A percentile compares a stretch with the other conserved stretches of the same genome.
phyloP scores from a whole-genome alignment of 176 grass and related monocot species.

The Eleusine indica region DNA sequence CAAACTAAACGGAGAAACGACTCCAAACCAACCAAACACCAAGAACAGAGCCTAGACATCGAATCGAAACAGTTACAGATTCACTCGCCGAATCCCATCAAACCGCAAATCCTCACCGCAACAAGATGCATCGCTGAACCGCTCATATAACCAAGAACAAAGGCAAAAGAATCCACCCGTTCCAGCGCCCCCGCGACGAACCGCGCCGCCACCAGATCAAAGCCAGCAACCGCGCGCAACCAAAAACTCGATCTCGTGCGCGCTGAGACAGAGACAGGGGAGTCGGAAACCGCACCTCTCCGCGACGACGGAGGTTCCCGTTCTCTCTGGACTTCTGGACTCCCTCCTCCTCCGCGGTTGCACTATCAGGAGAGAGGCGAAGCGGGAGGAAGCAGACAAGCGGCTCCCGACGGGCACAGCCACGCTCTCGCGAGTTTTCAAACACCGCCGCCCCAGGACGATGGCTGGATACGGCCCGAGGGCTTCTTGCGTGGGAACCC shows the following conservation, averaged over 20 bases:
- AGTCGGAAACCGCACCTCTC: background rate
- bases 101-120: background rate
- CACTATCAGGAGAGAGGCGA: constrained; percentile 3
- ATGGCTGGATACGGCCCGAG: background rate
- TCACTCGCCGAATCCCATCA: background rate
- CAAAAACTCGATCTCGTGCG: background rate
- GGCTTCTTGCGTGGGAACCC: constrained; percentile 14
- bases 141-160: background rate
- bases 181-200: background rate
- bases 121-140: background rate
- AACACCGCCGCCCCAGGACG: constrained; percentile 34
- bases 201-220: background rate
- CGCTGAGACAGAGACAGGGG: background rate
- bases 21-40: background rate
- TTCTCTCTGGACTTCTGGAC: background rate
- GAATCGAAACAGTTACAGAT: background rate
- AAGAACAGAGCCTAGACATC: background rate
- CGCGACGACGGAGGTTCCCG: constrained; percentile 16
- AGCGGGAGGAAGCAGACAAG: constrained; percentile 41
- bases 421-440: constrained; percentile 29
- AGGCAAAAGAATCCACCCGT: background rate
- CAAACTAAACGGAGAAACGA: too few relatives aligned
- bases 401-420: background rate
- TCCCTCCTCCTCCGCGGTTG: background rate
- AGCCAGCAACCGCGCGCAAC: background rate